Base-by-base conservation (phyloP, 2,329 filamentous ascomycete genomes). In the Hypocrella siamensis region DNA sequence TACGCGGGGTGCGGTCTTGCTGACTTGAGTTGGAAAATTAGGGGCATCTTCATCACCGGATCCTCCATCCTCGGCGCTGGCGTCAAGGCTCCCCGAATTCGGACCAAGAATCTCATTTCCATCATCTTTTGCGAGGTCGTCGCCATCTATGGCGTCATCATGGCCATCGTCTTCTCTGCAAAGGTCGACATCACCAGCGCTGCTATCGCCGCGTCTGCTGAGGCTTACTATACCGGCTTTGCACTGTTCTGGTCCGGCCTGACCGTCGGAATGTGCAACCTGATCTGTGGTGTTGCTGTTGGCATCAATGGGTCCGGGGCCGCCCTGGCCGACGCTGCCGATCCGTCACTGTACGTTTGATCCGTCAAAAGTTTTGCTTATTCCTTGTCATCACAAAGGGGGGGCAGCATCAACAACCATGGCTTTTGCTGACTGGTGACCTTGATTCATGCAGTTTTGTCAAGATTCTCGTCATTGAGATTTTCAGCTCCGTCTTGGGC, bases 121-220 rank as follows among this genome's bases (percentile, higher is more conserved):
- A 98, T 98, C 59, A 96, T 98, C 62, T 98, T 98, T 64, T 98
- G 90, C 66, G 90, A 98, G 63, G 90, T 98, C 51, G 90, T 98
- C 49, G 90, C 90, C 58, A 98, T 98, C 58, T 98, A 98, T 69
- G 92, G 92, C 48, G 88, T 98, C 60, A 98, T 98, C 62, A 98
- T 98, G 85, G 80, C 86, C 47, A 98, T 98, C 54, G 81, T 98
- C 48, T 96, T 96, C 65, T 92, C 86, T 28, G 71, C 86, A 39
- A 93, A 94, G 59, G 62, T 98, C 46, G 69, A 71, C 45, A 56
- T 67, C 34, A 69, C 90, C 19, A 51, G 64, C 27, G 67, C 68
- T 35, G 70, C 77, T 25, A 66, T 68, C 14, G 57, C 85, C 19
- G 80, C 79, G 60, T 79, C 79, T 10, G 74, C 70, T 32, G 75